Conservation (phyloP, 202 grass and related monocot species). For the Hordeum pubiflorum region DNA sequence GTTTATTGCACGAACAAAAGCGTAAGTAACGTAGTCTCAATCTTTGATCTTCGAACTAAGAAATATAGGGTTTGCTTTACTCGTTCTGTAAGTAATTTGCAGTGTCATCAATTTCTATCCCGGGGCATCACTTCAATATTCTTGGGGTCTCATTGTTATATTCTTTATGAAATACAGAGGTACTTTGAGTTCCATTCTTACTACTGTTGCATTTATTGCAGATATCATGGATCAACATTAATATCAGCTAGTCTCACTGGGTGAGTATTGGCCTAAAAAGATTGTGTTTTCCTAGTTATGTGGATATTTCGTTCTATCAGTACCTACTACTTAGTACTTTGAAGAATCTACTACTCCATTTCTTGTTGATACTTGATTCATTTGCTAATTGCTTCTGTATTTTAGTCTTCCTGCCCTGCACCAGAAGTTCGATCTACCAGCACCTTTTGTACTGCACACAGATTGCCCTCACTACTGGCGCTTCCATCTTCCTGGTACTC, state of each 20-base stretch:
- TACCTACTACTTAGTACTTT: neutral
- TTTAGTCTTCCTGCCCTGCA: conserved; percentile 84
- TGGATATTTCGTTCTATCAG: neutral
- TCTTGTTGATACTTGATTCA: neutral
- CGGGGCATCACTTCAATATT: neutral
- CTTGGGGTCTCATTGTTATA: neutral
- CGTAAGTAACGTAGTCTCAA: conserved; percentile 42
- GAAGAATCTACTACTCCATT: neutral
- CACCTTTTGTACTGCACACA: conserved; percentile 89
- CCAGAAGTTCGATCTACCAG: conserved; percentile 97
- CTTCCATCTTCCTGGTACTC: conserved; percentile 83
- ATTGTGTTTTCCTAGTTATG: neutral
- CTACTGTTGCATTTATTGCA: conserved; percentile 33
- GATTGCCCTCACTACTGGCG: conserved; percentile 98
- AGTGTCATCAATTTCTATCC: neutral
- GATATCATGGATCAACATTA: conserved; percentile 95
- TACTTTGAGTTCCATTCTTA: conserved; percentile 13
- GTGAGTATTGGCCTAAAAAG: conserved; percentile 34
- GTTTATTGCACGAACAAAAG: conserved; percentile 91
- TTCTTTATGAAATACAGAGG: neutral
- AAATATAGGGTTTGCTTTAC: neutral
- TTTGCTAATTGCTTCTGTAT: conserved; percentile 33
- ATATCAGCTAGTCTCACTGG: conserved; percentile 89
- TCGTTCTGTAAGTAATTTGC: conserved; percentile 1
- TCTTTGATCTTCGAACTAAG: neutral